Evolutionary conservation across 225 moss, liverwort and hornwort genomes (phyloP), one percentile per base, ranked within the genome.

Genomic region (Pleurozium schreberi): DNA sequence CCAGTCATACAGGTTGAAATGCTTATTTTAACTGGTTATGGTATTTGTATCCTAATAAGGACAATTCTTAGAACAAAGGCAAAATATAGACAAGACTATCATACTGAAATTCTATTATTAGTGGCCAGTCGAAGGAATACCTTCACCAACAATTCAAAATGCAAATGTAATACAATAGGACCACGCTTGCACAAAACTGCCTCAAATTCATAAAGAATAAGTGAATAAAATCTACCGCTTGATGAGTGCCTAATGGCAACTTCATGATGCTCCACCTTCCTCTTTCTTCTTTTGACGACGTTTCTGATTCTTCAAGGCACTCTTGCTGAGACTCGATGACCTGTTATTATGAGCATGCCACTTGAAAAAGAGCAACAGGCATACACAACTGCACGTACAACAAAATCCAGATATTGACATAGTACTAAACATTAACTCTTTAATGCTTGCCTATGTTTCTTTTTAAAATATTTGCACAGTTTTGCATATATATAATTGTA

Each of bases 281-380:
- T 97, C 95, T 83, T 95, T 93, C 92, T 97, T 98, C 88, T 89
- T 96, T 73, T 97, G 94, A 77, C 97, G 93, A 40, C 96, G 93
- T 91, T 95, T 97, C 81, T 97, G 95, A 79, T 97, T 98, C 94
- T 98, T 98, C 89, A 96, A 86, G 14, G 98, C 95, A 79, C 95
- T 96, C 88, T 98, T 98, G 92, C 95, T 98, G 38, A 98, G 92
- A 45, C 96, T 94, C 3, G 91, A 83, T 63, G 89, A 87, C 50
- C 92, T 94, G 89, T 45, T n/a, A 70, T 18, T 21, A 64, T 10
- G 45, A 49, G 14, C 61, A 82, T 38, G 42, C 89, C 89, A 89
- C 67, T 18, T 34, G 0, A 45, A 73, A n/a, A 83, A 13, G 27
- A 53, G 83, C 59, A 87, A 62, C 26, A 86, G 10, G 21, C n/a